Conservation (phyloP, 1,139 yeast species). For the Scheffersomyces cryptocercus region DNA sequence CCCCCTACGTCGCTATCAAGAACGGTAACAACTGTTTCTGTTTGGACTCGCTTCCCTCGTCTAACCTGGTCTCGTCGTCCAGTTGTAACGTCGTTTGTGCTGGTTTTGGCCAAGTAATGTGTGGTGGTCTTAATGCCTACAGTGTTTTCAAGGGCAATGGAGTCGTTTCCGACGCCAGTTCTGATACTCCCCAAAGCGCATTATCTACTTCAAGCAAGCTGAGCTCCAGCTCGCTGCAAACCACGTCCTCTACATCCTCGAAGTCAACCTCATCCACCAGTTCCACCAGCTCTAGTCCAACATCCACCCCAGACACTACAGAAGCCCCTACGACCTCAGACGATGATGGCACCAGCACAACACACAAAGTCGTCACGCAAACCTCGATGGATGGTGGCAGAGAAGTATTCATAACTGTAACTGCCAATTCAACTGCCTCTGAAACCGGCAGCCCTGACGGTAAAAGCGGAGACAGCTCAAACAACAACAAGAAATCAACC, state of each 20-base stretch:
- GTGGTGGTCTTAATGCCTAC: conserved; percentile 58
- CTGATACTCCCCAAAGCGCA: conserved; percentile 5
- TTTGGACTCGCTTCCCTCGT: conserved; percentile 54
- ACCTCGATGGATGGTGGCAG: conserved; percentile 16
- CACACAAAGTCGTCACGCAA: conserved; percentile 16
- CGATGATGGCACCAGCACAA: conserved; percentile 1
- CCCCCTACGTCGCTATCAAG: conserved; percentile 59
- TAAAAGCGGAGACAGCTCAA: neutral
- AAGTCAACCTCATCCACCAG: conserved; percentile 20
- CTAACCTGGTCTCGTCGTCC: conserved; percentile 21
- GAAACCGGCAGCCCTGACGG: neutral
- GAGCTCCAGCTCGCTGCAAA: conserved; percentile 6
- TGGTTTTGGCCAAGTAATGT: conserved; percentile 51
- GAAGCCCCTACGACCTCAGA: conserved; percentile 1
- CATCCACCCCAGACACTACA: conserved; percentile 6
- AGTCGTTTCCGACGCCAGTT: conserved; percentile 2
- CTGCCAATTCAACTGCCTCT: conserved; percentile 8
- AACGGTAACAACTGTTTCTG: conserved; percentile 67
- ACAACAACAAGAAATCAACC: conserved; percentile 9
- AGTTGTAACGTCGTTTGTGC: conserved; percentile 49
- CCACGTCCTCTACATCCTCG: conserved; percentile 10
- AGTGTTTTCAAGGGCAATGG: conserved; percentile 37
- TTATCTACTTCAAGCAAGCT: conserved; percentile 4
- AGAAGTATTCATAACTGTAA: conserved; percentile 20
- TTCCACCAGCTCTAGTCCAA: conserved; percentile 15